Base-by-base conservation (phyloP, 257 asterid species). In the Oldenlandia corymbosa region DNA sequence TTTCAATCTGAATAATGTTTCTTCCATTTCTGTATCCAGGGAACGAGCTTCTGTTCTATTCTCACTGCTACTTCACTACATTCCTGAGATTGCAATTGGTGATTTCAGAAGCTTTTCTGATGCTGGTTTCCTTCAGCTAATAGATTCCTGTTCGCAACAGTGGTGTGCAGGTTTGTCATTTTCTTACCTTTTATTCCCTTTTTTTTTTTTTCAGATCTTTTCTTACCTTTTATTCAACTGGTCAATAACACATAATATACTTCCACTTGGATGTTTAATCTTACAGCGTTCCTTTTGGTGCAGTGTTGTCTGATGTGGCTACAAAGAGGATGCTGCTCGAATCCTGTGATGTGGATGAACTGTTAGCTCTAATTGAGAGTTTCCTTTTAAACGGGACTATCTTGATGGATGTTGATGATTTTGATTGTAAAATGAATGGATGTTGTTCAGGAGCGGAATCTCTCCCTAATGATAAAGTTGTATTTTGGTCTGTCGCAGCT, bases 21-120 rank as follows among this genome's bases (percentile, higher is more conserved):
- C 51, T 51, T 36, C 42, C 58, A 56, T 55, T 71, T 43, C 50
- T 56, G 55, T 83, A 54, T 70, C 68, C 70, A 93, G 99, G 85
- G 99, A 90, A 79, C 84, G 81, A 84, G 85, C 68, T 20, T 81
- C 83, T 13, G 87, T 79, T 39, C 75, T 93, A 65, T 76, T 87
- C 73, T 84, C 97, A 18, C 67, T 84, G 47, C 18, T 81, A 56
- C 76, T 93, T 74, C 85, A 78, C 67, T 78, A 69, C 63, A 58
- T 84, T 58, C 81, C 84, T 57, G 88, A 76, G 51, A 68, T 58
- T 70, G 83, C 73, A 72, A 65, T 39, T 26, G 63, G 54, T 36
- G 76, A 67, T 54, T 24, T 34, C 68, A 34, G 68, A 65, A 76
- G 71, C 59, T 75, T 65, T 17, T 67, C 60, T 66, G 74, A 63